Evolutionary conservation across 2,329 filamentous ascomycete species (phyloP), one percentile per base, ranked within the genome.

Genomic region (Sporothrix curviconia): DNA sequence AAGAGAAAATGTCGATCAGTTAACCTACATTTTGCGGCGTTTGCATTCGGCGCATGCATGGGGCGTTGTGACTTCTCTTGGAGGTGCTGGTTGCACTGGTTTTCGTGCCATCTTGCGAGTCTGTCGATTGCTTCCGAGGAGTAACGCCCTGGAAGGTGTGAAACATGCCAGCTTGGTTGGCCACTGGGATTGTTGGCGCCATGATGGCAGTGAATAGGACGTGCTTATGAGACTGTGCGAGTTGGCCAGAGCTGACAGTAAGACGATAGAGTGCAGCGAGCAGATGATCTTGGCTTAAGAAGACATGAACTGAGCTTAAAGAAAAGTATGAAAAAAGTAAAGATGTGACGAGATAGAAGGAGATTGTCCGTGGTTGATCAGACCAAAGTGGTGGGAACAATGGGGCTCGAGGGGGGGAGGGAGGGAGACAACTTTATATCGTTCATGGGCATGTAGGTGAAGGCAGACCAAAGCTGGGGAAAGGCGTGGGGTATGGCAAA

Each of bases 11-110:
- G 8, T 2, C 17, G 28, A n/a, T n/a, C 43, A 32, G 2, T 36
- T 22, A 19, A 22, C 74, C 66, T 68, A 77, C 76, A 92, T 92
- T 71, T 92, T 94, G 61, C 89, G 81, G 64, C 89, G 80, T 67
- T 90, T 85, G 73, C 89, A 90, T 65, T 89, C 86, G 49, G 87
- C 84, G 69, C 87, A 90, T 37, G 87, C 87, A 66, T 87, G 78
- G 25, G 78, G 76, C 58, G 78, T 81, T 36, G 78, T 81, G 64
- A 80, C 78, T n/a, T 62, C 79, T 74, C 69, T 80, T 78, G 49
- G 72, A 69, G 8, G 70, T 68, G 22, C 65, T 64, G 8, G 65
- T 67, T 36, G 70, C 70, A 56, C 69, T 73, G 25, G 74, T 63
- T 61, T 76, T 78, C 57, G 69, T 65, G 64, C 66, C 69, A 32